These are phyloP conservation scores for Dipodascopsis tothii DNA, from an alignment of 805 yeast species.

Conservation along the genomic window DNA sequence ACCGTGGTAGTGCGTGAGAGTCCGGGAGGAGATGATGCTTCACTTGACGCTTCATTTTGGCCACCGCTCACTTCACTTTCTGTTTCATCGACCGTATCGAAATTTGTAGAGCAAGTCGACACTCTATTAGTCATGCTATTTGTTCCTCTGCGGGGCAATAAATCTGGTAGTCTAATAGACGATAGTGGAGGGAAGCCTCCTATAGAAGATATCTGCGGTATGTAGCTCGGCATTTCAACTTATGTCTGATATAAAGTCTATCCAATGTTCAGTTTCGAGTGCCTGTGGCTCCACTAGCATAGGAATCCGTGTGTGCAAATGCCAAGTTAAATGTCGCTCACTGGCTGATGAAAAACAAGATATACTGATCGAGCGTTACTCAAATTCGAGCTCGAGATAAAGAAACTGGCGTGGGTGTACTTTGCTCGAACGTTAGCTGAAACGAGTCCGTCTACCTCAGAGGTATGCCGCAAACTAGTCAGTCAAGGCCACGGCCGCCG, in stretches of 20 bases:
- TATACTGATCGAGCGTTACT: not conserved
- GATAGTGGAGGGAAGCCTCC: slow-evolving; percentile 20
- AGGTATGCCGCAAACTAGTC: too few relatives aligned
- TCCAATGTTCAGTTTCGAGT: too few relatives aligned
- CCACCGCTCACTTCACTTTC: too few relatives aligned
- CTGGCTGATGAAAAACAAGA: not conserved
- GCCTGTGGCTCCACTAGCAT: not conserved
- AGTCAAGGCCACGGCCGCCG: too few relatives aligned
- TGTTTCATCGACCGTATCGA: too few relatives aligned
- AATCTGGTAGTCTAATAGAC: slow-evolving; percentile 13
- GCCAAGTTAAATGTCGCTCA: not conserved
- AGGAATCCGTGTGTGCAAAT: not conserved
- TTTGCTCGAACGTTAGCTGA: too few relatives aligned
- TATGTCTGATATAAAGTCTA: not conserved
- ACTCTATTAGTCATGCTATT: too few relatives aligned
- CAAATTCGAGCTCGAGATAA: not conserved
- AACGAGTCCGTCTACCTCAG: too few relatives aligned
- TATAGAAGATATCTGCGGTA: slow-evolving; percentile 16
- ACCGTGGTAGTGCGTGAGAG: too few relatives aligned
- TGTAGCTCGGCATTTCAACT: slow-evolving; percentile 4
- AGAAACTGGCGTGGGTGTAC: not conserved
- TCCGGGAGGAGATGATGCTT: too few relatives aligned
- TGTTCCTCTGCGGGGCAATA: slow-evolving; percentile 15
- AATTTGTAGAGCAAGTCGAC: slow-evolving; percentile 7
- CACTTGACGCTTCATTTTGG: too few relatives aligned